Percentiles rank a stretch among this genome's conserved stretches.
phyloP scores from a whole-genome alignment of 2,329 filamentous ascomycete species.

The Exophiala spinifera region DNA sequence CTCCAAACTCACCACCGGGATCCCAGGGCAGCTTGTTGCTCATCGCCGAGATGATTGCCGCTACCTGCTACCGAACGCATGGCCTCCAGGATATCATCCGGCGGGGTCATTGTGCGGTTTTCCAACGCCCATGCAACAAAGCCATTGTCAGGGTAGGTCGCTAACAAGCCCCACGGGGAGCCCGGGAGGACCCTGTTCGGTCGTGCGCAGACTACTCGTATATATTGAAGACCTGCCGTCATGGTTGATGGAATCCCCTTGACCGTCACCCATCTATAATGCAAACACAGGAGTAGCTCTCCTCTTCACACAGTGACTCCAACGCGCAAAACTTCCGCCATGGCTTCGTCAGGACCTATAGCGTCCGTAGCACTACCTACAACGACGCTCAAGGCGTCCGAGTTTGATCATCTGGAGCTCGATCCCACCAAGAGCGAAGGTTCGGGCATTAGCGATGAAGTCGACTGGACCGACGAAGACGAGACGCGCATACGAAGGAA shows the following conservation, averaged over 20 bases:
- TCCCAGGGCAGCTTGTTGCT: neutral
- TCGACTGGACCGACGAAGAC: conserved; percentile 3
- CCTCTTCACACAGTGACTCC: neutral
- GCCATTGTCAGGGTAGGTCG: neutral
- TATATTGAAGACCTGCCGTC: no score
- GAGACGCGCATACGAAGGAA: conserved; percentile 5
- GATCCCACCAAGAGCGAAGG: neutral
- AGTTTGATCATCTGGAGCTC: neutral
- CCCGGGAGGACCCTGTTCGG: no score
- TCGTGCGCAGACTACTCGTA: no score
- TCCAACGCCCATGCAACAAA: neutral
- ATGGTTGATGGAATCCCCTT: no score
- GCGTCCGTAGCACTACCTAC: neutral
- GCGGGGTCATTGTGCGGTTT: neutral
- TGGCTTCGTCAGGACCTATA: neutral
- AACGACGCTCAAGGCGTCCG: neutral
- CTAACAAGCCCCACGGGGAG: neutral
- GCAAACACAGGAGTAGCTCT: neutral
- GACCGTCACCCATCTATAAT: no score
- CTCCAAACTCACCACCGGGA: neutral
- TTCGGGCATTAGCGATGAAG: neutral
- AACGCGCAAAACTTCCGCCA: neutral
- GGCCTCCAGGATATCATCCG: neutral
- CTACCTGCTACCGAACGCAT: neutral
- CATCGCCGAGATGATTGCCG: neutral